Conservation (phyloP, 192 early-diverging fungal genomes). For the Irineochytrium annulatum region DNA sequence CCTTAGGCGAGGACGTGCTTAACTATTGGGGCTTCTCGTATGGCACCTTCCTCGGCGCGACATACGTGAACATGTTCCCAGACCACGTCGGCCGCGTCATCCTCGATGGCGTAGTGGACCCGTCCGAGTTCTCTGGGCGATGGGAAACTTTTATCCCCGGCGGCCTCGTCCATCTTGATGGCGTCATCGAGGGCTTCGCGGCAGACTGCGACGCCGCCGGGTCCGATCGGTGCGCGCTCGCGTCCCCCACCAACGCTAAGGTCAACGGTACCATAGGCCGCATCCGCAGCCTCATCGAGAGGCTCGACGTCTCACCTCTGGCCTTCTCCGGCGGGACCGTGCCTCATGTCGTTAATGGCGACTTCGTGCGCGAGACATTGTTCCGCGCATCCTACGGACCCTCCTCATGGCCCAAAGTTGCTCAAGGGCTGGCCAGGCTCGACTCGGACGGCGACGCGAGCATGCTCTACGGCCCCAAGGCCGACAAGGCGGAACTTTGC, state of each 20-base stretch:
- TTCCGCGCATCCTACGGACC: constrained; percentile 19
- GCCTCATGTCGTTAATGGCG: constrained; percentile 3
- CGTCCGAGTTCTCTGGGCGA: not conserved
- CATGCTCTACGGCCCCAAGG: not conserved
- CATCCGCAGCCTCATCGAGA: not conserved
- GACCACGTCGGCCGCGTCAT: constrained; percentile 34
- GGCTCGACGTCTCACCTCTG: constrained; percentile 10
- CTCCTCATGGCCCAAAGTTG: constrained; percentile 1
- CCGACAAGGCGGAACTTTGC: not conserved
- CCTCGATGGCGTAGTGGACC: constrained; percentile 38
- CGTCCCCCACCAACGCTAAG: not conserved
- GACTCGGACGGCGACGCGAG: not conserved
- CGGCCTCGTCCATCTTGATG: constrained; percentile 1
- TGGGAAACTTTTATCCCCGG: not conserved
- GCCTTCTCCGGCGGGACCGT: not conserved
- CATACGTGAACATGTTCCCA: constrained; percentile 46
- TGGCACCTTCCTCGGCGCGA: constrained; percentile 30
- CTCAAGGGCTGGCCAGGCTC: constrained; percentile 3
- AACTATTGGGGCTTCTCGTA: constrained; percentile 45
- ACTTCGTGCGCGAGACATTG: not conserved
- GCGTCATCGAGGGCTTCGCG: constrained; percentile 27
- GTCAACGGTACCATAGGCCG: not conserved
- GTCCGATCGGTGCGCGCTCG: constrained; percentile 27
- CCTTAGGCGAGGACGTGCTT: constrained; percentile 29
- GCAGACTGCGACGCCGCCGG: constrained; percentile 31